Evolutionary conservation across 1,139 yeast genomes (phyloP).

Genomic region (Nadsonia commutata): DNA sequence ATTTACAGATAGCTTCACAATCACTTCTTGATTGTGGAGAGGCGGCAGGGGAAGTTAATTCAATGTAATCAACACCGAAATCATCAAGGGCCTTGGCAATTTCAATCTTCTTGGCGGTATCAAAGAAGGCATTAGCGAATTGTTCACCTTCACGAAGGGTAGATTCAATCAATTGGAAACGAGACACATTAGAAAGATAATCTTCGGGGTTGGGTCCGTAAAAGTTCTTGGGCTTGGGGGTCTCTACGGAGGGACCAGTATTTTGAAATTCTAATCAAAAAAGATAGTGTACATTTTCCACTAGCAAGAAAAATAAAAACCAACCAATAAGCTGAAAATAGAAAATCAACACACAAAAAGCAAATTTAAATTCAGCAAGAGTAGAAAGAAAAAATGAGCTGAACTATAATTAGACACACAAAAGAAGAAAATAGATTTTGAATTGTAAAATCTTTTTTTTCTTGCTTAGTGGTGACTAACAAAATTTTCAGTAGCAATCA

Average conservation of each 20-base stretch:
- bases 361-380: too few species aligned
- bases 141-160: conserved; percentile 98
- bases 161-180: conserved; percentile 86
- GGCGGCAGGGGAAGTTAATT: conserved; percentile 94
- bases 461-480: too few species aligned
- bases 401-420: too few species aligned
- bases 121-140: conserved; percentile 92
- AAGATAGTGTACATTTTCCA: not conserved
- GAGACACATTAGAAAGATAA: conserved; percentile 74
- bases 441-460: too few species aligned
- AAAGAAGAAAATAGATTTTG: too few species aligned
- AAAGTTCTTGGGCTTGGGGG: conserved; percentile 36
- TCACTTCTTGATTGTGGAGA: conserved; percentile 85
- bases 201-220: conserved; percentile 95
- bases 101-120: conserved; percentile 90
- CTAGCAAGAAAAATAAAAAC: not conserved
- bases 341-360: too few species aligned
- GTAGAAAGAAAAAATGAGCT: too few species aligned
- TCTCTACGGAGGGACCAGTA: not conserved
- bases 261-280: not conserved
- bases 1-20: conserved; percentile 96
- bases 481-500: too few species aligned
- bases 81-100: conserved; percentile 96
- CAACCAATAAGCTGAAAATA: too few species aligned
- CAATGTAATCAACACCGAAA: conserved; percentile 96